Base-by-base conservation (phyloP, 202 grass and related monocot genomes). In the Schoenoplectus tabernaemontani region DNA sequence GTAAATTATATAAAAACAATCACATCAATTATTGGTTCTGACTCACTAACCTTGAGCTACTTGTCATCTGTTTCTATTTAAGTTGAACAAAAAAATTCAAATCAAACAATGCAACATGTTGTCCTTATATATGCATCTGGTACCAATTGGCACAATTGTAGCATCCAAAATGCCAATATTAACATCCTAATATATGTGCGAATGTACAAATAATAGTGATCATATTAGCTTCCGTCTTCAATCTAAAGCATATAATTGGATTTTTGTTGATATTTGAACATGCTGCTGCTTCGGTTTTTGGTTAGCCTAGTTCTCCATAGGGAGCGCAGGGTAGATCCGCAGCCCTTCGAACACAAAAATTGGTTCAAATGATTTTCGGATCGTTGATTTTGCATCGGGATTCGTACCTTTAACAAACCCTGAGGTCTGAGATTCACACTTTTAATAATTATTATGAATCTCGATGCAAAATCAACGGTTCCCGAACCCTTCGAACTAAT, bases 51-150 rank as follows among this genome's bases (percentile, higher is more conserved):
- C 89, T 9, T 88, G 92, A 1, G 91, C 94, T 0, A 86, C 86
- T 69, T 84, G 59, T 3, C 90, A 90, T 85, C 89, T 97, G 78
- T 91, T 93, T 80, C 93, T 87, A 89, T 93, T 79, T 68, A 81
- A 53, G 22, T 28, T 28, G 39, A 19, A 39, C 30, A 17, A 37
- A 65, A 39, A 38, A 39, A 65, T n/a, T n/a, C n/a, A 65, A 38
- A 69, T 43, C 9, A 43, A 44, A 69, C 44, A 4, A 19, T 44
- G 19, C 38, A 44, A 69, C 19, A 69, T 22, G 17, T 42, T 28
- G 59, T 62, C 59, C 59, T 62, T 23, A 58, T 24, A 58, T 58
- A 37, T 58, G 20, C 7, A 58, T 23, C 24, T 34, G 34, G 16
- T 39, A 65, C 34, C 62, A 69, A 69, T 69, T 69, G 9, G 8